Conservation (phyloP, 805 yeast genomes). For the Ogataea philodendri region DNA sequence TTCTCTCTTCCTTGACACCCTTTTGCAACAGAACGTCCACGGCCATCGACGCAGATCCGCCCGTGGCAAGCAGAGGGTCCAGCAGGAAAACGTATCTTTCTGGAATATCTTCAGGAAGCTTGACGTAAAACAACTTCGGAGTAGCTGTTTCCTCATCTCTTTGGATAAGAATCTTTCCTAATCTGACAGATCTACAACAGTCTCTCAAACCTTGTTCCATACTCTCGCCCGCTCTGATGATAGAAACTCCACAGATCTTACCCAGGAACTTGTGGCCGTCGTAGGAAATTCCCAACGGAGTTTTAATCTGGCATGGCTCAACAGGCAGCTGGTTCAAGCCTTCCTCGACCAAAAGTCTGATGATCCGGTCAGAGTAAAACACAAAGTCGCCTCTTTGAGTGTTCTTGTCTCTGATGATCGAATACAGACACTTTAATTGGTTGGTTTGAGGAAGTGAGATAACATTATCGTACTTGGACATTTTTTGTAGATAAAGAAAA, state of each 20-base stretch:
- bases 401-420: slow-evolving; percentile 75
- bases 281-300: slow-evolving; percentile 72
- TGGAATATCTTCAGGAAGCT: slow-evolving; percentile 87
- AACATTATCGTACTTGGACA: slow-evolving; percentile 47
- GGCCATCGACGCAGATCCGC: slow-evolving; percentile 98
- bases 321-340: slow-evolving; percentile 94
- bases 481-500: slow-evolving; percentile 2
- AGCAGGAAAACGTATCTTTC: slow-evolving; percentile 85
- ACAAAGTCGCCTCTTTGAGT: slow-evolving; percentile 91
- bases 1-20: slow-evolving; percentile 86
- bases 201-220: slow-evolving; percentile 99
- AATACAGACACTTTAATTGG: slow-evolving; percentile 76
- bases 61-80: slow-evolving; percentile 98
- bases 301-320: slow-evolving; percentile 59
- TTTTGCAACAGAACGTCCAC: slow-evolving; percentile 82
- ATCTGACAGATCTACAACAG: slow-evolving; percentile 93
- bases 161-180: slow-evolving; percentile 95
- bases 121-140: slow-evolving; percentile 90
- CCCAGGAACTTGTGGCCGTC: slow-evolving; percentile 83
- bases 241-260: slow-evolving; percentile 96
- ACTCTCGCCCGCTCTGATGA: slow-evolving; percentile 97
- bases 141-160: slow-evolving; percentile 96
- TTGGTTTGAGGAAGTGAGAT: slow-evolving; percentile 79
- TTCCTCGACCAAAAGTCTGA: slow-evolving; percentile 89
- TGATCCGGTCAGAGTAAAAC: slow-evolving; percentile 92